Percentiles rank a stretch among this genome's conserved stretches.
Conservation (phyloP, 208 protist genomes). For the Crithidia sp. region DNA sequence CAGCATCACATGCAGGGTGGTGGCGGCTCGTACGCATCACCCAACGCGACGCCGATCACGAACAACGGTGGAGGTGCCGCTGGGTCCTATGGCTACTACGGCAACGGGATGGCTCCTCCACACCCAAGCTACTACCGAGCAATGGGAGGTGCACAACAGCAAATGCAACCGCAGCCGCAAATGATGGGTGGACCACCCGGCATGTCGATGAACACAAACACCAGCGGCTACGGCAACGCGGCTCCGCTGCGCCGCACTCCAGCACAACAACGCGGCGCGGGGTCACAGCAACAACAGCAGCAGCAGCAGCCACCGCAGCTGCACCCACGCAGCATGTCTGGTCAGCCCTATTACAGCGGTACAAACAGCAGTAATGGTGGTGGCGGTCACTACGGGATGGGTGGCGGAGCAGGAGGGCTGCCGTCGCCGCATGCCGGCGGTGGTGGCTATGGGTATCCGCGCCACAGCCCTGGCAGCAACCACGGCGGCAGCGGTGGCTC, state of each 20-base stretch:
- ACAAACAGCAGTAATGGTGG: neutral
- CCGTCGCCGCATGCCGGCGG: constrained; percentile 4
- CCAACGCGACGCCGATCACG: neutral
- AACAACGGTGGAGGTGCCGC: neutral
- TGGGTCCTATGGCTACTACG: constrained; percentile 4
- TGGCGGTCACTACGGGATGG: neutral
- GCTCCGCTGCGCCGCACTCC: neutral
- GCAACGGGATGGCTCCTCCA: neutral
- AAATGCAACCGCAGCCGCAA: neutral
- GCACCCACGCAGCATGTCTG: constrained; percentile 13
- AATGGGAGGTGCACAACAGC: neutral
- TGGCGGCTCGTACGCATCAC: neutral
- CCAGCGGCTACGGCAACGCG: neutral
- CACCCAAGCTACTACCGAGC: neutral
- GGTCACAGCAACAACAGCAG: neutral
- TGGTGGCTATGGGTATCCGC: neutral
- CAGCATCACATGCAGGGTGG: neutral
- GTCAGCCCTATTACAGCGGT: constrained; percentile 4
- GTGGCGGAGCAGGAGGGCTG: constrained; percentile 3
- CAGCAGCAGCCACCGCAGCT: constrained; percentile 9
- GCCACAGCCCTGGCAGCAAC: constrained; percentile 9
- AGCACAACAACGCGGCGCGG: neutral
- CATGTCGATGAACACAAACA: constrained; percentile 2
- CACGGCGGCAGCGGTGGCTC: constrained; percentile 6
- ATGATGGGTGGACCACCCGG: neutral